phyloP scores from a whole-genome alignment of 2,329 filamentous ascomycete species.

The Ophiobolus disseminans region DNA sequence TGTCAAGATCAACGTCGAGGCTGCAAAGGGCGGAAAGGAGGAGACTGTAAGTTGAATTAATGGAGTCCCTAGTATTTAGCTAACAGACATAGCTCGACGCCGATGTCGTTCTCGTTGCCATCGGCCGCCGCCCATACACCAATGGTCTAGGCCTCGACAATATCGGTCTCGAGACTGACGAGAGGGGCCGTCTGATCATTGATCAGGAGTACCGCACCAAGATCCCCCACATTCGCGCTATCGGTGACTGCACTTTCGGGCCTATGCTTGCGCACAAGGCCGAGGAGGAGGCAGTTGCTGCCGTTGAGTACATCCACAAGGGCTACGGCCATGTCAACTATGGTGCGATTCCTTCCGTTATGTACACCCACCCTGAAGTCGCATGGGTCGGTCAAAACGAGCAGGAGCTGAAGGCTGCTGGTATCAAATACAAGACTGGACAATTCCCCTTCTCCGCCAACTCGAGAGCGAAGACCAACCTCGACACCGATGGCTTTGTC shows the following conservation, averaged over 20 bases:
- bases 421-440: conserved; percentile 90
- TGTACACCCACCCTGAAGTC: conserved; percentile 99
- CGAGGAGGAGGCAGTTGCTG: conserved; percentile 95
- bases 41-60: conserved; percentile 71
- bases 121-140: conserved; percentile 95
- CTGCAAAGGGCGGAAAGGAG: conserved; percentile 94
- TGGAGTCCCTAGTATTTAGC: not conserved
- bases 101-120: conserved; percentile 94
- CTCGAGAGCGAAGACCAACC: conserved; percentile 97
- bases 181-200: conserved; percentile 92
- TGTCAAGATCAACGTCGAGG: conserved; percentile 84
- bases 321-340: conserved; percentile 99
- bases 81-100: conserved; percentile 73
- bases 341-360: conserved; percentile 94
- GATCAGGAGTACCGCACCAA: conserved; percentile 99
- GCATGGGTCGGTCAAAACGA: conserved; percentile 99
- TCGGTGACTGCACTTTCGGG: conserved; percentile 95
- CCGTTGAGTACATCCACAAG: conserved; percentile 96
- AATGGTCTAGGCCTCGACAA: conserved; percentile 91
- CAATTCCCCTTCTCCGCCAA: conserved; percentile 98
- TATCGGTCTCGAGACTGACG: conserved; percentile 88
- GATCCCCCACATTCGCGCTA: conserved; percentile 93
- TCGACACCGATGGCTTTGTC: conserved; percentile 93
- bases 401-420: conserved; percentile 88
- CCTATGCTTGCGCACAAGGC: conserved; percentile 99